Evolutionary conservation across 176 grass and related monocot species (phyloP), one percentile per base, ranked within the genome.

Genomic region (Juncus effusus): DNA sequence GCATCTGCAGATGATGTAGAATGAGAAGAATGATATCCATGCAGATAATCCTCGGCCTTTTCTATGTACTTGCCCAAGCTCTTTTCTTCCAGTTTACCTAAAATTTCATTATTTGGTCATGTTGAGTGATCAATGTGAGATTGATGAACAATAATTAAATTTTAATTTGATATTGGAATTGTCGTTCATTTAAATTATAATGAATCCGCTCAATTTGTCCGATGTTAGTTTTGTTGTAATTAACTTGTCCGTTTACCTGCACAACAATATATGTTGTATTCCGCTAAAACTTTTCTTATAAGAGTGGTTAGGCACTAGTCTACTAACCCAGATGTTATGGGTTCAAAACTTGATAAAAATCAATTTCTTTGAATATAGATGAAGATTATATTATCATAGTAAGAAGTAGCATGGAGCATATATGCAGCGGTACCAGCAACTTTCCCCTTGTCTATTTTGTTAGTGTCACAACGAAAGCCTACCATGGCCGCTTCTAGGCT

Each of bases 31-130:
- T 83, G 63, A 51, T 74, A 84, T 10, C 86, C 64, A 64, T 86
- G 88, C 85, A 97, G 88, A 51, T 82, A 97, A 8, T 47, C 80
- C 94, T 97, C 94, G 19, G 94, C 88, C 63, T 97, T 89, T 12
- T 76, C 63, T 39, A 93, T 67, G 78, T 97, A 97, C 16, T 61
- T 76, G 42, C 88, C 85, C 1, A 78, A 63, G 55, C 73, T 77
- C 80, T 89, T 86, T 8, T 90, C 88, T 19, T 99, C 88, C 44
- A 99, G 75, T 63, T 93, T 86, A 1, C 68, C 65, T 69, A 37
- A n/a, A n/a, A n/a, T n/a, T 56, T 69, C 13, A 69, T 7, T 13
- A 40, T 69, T 54, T 39, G 8, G 0, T 68, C n/a, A n/a, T n/a
- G n/a, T n/a, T n/a, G n/a, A n/a, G n/a, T n/a, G n/a, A n/a, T n/a